These are phyloP conservation scores for Mariannaea sp. DNA, from an alignment of 2,329 filamentous ascomycete genomes.

Conservation along the genomic window DNA sequence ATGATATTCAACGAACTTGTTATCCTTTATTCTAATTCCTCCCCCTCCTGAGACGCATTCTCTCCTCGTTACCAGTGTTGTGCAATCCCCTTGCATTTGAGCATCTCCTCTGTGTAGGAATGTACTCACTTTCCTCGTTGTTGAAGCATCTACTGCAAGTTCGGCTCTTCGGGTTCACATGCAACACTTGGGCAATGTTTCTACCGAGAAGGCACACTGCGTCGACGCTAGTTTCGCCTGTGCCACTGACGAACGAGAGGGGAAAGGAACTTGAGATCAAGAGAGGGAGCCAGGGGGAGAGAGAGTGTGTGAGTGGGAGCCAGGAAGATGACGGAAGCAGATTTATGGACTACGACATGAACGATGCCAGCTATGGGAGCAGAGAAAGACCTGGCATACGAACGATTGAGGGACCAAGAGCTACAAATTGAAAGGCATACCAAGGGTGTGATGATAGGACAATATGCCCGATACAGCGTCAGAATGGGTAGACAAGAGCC, in stretches of 20 bases:
- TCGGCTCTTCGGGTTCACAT: conserved; percentile 15
- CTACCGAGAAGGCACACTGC: conserved; percentile 11
- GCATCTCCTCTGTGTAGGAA: not conserved
- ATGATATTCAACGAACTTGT: not conserved
- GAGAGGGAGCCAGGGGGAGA: not conserved
- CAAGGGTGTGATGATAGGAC: not conserved
- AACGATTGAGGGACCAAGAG: not conserved
- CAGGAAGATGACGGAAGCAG: not conserved
- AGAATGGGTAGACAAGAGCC: conserved; percentile 1
- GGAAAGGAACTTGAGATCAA: not conserved
- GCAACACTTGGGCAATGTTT: conserved; percentile 19
- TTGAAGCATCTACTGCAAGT: not conserved
- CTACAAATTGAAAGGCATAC: not conserved
- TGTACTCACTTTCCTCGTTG: too few species aligned
- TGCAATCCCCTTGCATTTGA: not conserved
- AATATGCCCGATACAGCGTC: not conserved
- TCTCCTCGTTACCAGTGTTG: not conserved
- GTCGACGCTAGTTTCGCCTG: not conserved
- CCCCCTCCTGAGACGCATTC: too few species aligned
- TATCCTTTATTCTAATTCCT: not conserved
- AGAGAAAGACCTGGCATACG: not conserved
- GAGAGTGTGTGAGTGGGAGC: not conserved
- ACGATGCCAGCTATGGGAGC: not conserved
- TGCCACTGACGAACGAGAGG: not conserved
- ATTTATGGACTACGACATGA: not conserved